These are phyloP conservation scores for Termitomyces sp. DNA, from an alignment of 1,284 basidiomycete genomes.

Conservation along the genomic window DNA sequence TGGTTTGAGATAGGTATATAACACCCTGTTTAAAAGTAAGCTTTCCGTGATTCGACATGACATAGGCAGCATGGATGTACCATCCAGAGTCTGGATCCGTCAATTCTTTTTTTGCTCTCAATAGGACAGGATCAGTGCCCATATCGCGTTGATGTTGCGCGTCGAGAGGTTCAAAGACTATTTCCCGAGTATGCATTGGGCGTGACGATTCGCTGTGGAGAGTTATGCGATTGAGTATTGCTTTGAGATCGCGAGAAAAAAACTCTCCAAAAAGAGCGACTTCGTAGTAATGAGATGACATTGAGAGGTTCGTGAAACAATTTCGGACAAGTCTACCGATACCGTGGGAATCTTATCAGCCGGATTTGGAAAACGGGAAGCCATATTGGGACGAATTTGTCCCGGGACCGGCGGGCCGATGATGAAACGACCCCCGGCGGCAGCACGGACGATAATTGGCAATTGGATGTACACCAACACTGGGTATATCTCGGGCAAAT, in stretches of 20 bases:
- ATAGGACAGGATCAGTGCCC: constrained; percentile 58
- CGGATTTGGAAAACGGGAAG: neutral
- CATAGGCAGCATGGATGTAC: constrained; percentile 28
- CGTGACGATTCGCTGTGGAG: constrained; percentile 69
- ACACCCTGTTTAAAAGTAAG: constrained; percentile 42
- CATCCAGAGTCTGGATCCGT: constrained; percentile 55
- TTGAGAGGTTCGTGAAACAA: neutral
- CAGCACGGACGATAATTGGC: no score
- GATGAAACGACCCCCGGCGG: neutral
- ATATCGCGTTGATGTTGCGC: constrained; percentile 52
- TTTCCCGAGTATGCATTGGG: constrained; percentile 64
- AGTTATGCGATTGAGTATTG: constrained; percentile 71
- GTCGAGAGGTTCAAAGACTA: constrained; percentile 72
- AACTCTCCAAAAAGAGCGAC: constrained; percentile 77
- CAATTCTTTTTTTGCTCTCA: constrained; percentile 70
- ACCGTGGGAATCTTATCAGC: neutral
- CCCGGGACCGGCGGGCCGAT: neutral
- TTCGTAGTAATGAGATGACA: constrained; percentile 61
- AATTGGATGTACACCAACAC: neutral
- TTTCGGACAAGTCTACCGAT: no score
- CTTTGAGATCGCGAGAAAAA: constrained; percentile 51
- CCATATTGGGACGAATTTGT: neutral
- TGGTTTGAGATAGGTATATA: constrained; percentile 75
- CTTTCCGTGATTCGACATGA: neutral
- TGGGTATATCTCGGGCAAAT: neutral